These are phyloP conservation scores for Amborella trichopoda DNA, from an alignment of 164 flowering plant species.

Conservation along the genomic window DNA sequence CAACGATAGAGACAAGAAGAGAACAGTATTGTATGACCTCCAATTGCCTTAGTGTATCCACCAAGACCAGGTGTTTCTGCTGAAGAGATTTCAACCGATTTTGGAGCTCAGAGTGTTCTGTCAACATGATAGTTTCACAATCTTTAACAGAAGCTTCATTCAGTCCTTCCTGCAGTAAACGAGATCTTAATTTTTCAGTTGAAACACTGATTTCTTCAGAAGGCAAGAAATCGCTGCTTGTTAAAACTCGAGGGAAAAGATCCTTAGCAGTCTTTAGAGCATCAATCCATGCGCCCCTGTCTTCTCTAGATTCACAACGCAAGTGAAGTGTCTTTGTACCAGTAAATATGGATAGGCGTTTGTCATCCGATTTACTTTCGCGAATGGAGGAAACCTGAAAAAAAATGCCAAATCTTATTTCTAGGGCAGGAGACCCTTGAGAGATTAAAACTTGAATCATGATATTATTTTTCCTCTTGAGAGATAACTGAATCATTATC, in stretches of 20 bases:
- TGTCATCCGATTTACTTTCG: constrained; percentile 94
- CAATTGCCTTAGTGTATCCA: constrained; percentile 72
- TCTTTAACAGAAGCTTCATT: constrained; percentile 58
- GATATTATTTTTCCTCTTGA: no score
- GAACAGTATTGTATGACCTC: constrained; percentile 75
- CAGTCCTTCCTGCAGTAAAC: constrained; percentile 64
- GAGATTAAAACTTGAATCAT: no score
- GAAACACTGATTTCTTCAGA: constrained; percentile 69
- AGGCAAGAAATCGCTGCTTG: constrained; percentile 57
- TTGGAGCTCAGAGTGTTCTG: constrained; percentile 65
- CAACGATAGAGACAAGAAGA: no score
- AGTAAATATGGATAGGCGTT: constrained; percentile 78
- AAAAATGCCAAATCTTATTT: no score
- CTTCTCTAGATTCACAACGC: constrained; percentile 72
- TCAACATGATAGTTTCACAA: constrained; percentile 81
- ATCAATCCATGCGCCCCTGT: constrained; percentile 84
- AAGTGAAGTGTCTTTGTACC: constrained; percentile 97
- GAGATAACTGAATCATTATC: no score
- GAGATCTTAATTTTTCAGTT: constrained; percentile 66
- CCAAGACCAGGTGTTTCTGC: constrained; percentile 54
- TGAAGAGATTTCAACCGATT: constrained; percentile 59
- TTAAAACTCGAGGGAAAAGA: constrained; percentile 58
- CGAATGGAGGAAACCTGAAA: constrained; percentile 92
- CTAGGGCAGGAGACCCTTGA: no score
- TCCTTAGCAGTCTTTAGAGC: constrained; percentile 78